phyloP scores from a whole-genome alignment of 2,329 filamentous ascomycete species.

The Neobulgaria alba region DNA sequence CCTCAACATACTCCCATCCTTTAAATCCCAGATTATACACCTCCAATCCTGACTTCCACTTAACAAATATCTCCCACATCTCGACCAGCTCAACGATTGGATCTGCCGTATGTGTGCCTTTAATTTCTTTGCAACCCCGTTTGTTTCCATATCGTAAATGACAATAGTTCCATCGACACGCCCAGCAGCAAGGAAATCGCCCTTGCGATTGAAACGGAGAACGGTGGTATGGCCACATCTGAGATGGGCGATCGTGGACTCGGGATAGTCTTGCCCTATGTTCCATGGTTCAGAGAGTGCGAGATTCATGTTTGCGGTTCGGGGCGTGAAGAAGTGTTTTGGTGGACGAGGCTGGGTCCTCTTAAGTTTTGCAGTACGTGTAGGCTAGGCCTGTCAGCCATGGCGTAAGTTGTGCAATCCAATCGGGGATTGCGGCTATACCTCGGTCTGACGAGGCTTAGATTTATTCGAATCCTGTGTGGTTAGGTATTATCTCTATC shows the following conservation, averaged over 20 bases:
- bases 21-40: constrained; percentile 88
- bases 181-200: constrained; percentile 90
- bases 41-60: constrained; percentile 96
- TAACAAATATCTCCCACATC: constrained; percentile 81
- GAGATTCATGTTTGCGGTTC: constrained; percentile 71
- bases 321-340: too few relatives aligned
- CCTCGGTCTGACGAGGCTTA: too few relatives aligned
- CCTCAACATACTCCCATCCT: constrained; percentile 59
- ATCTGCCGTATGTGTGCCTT: constrained; percentile 90
- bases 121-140: constrained; percentile 89
- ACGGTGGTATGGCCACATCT: constrained; percentile 60
- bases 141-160: constrained; percentile 95
- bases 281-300: constrained; percentile 65
- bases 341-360: too few relatives aligned
- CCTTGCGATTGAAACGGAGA: constrained; percentile 83
- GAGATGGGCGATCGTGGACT: constrained; percentile 80
- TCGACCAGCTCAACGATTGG: constrained; percentile 91
- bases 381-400: too few relatives aligned
- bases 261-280: constrained; percentile 74
- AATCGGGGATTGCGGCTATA: too few relatives aligned
- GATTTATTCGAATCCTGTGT: too few relatives aligned
- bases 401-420: too few relatives aligned
- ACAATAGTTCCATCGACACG: constrained; percentile 91
- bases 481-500: too few relatives aligned
- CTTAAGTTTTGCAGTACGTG: too few relatives aligned